phyloP scores from a whole-genome alignment of 2,329 filamentous ascomycete genomes.

The Cladosporium austrohemisphaericum region DNA sequence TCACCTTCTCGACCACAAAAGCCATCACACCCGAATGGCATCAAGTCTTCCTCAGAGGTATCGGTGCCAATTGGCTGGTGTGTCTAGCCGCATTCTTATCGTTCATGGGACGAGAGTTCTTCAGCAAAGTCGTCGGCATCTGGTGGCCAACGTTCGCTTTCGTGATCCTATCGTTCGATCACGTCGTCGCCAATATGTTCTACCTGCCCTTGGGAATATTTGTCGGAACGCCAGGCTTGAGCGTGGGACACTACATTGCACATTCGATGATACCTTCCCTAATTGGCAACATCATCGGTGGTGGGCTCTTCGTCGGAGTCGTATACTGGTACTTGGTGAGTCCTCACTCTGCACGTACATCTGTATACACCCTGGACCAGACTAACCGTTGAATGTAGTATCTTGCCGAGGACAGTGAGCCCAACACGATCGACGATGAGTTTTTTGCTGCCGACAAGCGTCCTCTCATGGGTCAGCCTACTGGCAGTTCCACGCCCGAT shows the following conservation, averaged over 20 bases:
- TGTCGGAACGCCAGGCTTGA: conserved; percentile 42
- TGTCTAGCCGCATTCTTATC: conserved; percentile 51
- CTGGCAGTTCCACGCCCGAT: background rate
- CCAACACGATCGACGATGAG: conserved; percentile 5
- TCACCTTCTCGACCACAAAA: conserved; percentile 48
- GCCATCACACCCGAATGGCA: conserved; percentile 48
- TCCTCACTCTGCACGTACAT: too few relatives aligned
- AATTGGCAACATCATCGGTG: conserved; percentile 54
- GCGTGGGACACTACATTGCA: conserved; percentile 53
- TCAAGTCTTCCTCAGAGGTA: conserved; percentile 52
- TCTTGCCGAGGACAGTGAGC: background rate
- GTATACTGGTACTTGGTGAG: conserved; percentile 47
- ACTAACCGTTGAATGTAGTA: background rate
- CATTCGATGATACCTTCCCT: conserved; percentile 53
- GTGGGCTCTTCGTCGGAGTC: conserved; percentile 49
- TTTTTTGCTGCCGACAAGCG: background rate
- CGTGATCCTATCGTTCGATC: conserved; percentile 46
- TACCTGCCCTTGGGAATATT: conserved; percentile 49
- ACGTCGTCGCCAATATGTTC: conserved; percentile 45
- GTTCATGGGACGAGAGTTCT: conserved; percentile 49
- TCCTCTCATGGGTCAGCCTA: background rate
- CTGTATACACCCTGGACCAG: too few relatives aligned
- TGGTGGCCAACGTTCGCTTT: conserved; percentile 57
- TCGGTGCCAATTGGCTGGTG: conserved; percentile 56
- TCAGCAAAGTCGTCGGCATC: conserved; percentile 53